Evolutionary conservation across 352 stramenopile genomes (phyloP).

Genomic region (Phytophthora palmivora): DNA sequence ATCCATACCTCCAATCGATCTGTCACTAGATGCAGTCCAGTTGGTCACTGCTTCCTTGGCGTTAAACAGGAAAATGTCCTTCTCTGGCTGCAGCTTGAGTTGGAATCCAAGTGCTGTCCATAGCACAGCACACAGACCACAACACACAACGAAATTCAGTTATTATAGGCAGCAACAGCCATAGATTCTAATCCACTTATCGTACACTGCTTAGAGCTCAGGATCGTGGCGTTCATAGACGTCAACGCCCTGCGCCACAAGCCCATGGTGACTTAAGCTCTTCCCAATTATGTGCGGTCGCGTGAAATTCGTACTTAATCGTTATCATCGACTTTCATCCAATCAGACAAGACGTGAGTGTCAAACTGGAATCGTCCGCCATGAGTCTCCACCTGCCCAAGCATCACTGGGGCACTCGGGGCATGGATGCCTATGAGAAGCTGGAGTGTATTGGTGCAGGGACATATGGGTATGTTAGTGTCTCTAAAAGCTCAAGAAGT

Average conservation of each 20-base stretch:
- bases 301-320: constrained; percentile 27
- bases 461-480: constrained; percentile 78
- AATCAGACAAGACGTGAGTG: constrained; percentile 15
- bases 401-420: constrained; percentile 84
- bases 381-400: constrained; percentile 90
- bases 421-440: constrained; percentile 90
- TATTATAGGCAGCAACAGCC: background rate
- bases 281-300: constrained; percentile 5
- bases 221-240: constrained; percentile 77
- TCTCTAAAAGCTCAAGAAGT: background rate
- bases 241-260: constrained; percentile 74
- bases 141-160: constrained; percentile 4
- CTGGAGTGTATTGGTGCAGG: constrained; percentile 90
- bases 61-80: constrained; percentile 81
- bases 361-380: constrained; percentile 8
- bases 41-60: constrained; percentile 52
- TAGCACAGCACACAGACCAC: constrained; percentile 6
- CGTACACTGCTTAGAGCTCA: constrained; percentile 87
- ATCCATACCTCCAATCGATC: constrained; percentile 76
- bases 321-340: background rate
- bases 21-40: constrained; percentile 81
- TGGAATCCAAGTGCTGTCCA: constrained; percentile 70
- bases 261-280: constrained; percentile 55
- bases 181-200: background rate
- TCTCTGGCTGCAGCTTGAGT: constrained; percentile 78